phyloP scores from a whole-genome alignment of 1,284 basidiomycete species.

The Cutaneotrichosporon dermatis region DNA sequence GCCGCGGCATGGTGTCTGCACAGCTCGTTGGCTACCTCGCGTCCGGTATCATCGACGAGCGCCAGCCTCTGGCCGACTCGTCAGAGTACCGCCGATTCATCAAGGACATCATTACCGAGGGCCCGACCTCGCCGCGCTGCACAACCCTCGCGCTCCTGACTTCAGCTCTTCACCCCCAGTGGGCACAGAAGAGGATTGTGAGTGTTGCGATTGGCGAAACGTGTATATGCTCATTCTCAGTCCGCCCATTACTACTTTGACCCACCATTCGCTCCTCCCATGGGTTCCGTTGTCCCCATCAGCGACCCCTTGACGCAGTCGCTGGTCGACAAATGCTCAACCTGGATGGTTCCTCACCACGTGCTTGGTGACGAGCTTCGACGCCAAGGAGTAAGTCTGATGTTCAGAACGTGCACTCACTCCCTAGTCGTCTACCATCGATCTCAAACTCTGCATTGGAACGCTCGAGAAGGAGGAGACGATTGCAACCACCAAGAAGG shows the following conservation, averaged over 20 bases:
- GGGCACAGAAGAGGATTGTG: conserved; percentile 67
- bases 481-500: conserved; percentile 69
- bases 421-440: conserved; percentile 84
- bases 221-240: conserved; percentile 17
- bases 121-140: conserved; percentile 82
- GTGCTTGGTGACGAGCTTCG: conserved; percentile 91
- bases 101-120: conserved; percentile 92
- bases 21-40: conserved; percentile 88
- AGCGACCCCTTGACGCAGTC: conserved; percentile 73
- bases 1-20: conserved; percentile 80
- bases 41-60: conserved; percentile 72
- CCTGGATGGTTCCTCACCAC: conserved; percentile 86
- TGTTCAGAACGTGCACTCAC: background rate
- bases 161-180: conserved; percentile 65
- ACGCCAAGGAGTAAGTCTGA: conserved; percentile 81
- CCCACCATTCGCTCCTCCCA: conserved; percentile 28
- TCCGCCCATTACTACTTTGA: conserved; percentile 53
- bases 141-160: conserved; percentile 81
- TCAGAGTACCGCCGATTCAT: conserved; percentile 91
- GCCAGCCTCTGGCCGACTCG: conserved; percentile 87
- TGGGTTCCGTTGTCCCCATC: conserved; percentile 57
- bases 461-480: conserved; percentile 76
- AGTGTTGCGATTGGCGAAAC: conserved; percentile 12
- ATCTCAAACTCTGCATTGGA: conserved; percentile 89
- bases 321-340: conserved; percentile 77